A percentile compares a stretch with the other conserved stretches of the same genome.
Conservation (phyloP, 495 filamentous ascomycete genomes). For the Monascus purpureus region DNA sequence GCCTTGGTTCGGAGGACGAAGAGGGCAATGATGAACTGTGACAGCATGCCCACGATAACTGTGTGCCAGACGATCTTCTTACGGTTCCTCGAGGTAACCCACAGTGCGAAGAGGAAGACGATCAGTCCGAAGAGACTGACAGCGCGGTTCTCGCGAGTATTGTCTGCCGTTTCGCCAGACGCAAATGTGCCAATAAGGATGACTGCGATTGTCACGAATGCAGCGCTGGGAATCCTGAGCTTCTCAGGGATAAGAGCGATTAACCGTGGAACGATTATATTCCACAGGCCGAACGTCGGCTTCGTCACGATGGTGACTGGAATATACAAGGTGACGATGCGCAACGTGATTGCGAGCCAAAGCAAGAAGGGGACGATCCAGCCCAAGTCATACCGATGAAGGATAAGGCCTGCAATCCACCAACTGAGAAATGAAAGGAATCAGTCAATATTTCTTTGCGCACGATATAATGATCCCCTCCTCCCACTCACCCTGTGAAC, state of each 20-base stretch:
- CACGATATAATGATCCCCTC: neutral
- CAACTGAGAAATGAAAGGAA: slow-evolving; percentile 37
- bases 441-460: slow-evolving; percentile 2
- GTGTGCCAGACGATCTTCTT: slow-evolving; percentile 50
- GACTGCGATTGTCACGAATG: slow-evolving; percentile 44
- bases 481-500: slow-evolving; percentile 43
- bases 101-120: slow-evolving; percentile 55
- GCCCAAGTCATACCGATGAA: slow-evolving; percentile 56
- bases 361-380: slow-evolving; percentile 81
- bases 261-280: slow-evolving; percentile 39
- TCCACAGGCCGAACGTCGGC: slow-evolving; percentile 55
- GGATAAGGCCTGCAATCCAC: slow-evolving; percentile 74
- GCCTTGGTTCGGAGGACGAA: slow-evolving; percentile 71
- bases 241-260: slow-evolving; percentile 45
- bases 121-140: slow-evolving; percentile 68
- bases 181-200: slow-evolving; percentile 66
- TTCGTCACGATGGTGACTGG: slow-evolving; percentile 48
- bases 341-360: slow-evolving; percentile 59
- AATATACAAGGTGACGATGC: slow-evolving; percentile 60
- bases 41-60: slow-evolving; percentile 76
- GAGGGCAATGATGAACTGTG: slow-evolving; percentile 75
- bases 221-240: slow-evolving; percentile 44
- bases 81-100: slow-evolving; percentile 54
- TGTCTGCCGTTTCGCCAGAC: slow-evolving; percentile 52
- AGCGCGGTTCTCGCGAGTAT: slow-evolving; percentile 64